Base-by-base conservation (phyloP, 495 filamentous ascomycete species). In the Hyaloscypha finlandica region DNA sequence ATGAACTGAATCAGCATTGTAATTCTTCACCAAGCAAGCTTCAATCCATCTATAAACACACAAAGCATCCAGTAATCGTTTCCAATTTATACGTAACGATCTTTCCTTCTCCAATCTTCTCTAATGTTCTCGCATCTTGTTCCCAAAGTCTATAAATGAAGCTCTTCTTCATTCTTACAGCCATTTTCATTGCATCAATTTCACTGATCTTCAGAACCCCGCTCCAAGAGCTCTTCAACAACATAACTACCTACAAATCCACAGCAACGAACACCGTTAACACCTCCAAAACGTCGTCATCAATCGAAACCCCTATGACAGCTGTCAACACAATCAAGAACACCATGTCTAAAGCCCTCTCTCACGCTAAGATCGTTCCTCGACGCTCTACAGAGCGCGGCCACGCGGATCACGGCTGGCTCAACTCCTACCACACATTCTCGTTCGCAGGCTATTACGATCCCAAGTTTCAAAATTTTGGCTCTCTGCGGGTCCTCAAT, bases 341-440 rank as follows among this genome's bases (percentile, higher is more conserved):
- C 67, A 73, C 76, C 61, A 86, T 87, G 83, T 75, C 84, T 45
- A 85, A 83, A 71, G 77, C 82, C 55, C 84, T 89, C 68, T 68
- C 80, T 31, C 82, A 89, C 81, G 86, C 86, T 55, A 87, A 84
- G 70, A 87, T 91, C 74, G 81, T 82, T 31, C 81, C 83, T 29
- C 88, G 88, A 71, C 83, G 79, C 68, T 90, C 87, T 39, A 73
- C 74, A 45, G 81, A 84, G 35, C 84, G 91, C 56, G 92, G 90
- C 48, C 90, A 93, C 74, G 82, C 85, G 65, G 84, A 93, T 73
- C 89, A 92, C 75, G 90, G 88, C 74, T 94, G 91, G 91, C 86
- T 93, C n/a, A 88, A 93, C 76, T 88, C 85, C 29, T 93, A 88
- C 79, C 91, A 94, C 80, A 91, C 88, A 64, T 94, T 96, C 83